Percentiles rank a stretch among this genome's conserved stretches.
Conservation (phyloP, 208 protist species). For the Acanthamoeba divionensis region DNA sequence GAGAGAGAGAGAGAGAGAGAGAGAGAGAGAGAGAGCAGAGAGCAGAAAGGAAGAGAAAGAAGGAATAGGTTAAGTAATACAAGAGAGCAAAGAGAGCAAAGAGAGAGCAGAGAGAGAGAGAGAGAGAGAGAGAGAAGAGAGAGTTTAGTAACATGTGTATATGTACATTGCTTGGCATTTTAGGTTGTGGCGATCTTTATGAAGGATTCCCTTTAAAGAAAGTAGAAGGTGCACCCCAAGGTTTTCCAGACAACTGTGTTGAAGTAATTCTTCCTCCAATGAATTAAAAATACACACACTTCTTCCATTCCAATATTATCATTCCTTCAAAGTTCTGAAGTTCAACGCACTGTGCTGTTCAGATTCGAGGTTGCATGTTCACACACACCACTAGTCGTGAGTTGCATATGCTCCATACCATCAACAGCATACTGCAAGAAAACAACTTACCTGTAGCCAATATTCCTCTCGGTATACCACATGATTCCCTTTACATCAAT, state of each 20-base stretch:
- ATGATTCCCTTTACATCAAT: background rate
- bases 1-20: too few relatives aligned
- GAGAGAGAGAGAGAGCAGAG: too few relatives aligned
- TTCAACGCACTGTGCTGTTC: background rate
- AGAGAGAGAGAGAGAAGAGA: too few relatives aligned
- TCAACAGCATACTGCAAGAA: background rate
- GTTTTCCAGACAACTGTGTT: background rate
- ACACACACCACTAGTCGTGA: constrained; percentile 22
- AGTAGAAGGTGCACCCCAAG: background rate
- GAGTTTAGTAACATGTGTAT: too few relatives aligned
- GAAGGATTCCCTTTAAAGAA: constrained; percentile 10
- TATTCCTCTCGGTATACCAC: background rate
- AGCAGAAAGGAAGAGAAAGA: too few relatives aligned
- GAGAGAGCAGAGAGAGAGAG: too few relatives aligned
- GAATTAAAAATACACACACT: background rate
- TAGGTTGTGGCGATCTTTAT: constrained; percentile 51
- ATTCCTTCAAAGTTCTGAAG: background rate
- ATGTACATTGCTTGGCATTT: background rate
- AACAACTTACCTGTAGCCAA: constrained; percentile 3
- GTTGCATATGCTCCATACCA: constrained; percentile 20
- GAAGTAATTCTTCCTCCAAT: background rate
- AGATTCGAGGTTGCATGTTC: constrained; percentile 40
- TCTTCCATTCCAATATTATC: background rate
- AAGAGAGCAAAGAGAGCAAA: too few relatives aligned
- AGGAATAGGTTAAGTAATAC: too few relatives aligned